These are phyloP conservation scores for Aspergillus novofumigatus DNA, from an alignment of 2,329 filamentous ascomycete genomes.

Conservation along the genomic window DNA sequence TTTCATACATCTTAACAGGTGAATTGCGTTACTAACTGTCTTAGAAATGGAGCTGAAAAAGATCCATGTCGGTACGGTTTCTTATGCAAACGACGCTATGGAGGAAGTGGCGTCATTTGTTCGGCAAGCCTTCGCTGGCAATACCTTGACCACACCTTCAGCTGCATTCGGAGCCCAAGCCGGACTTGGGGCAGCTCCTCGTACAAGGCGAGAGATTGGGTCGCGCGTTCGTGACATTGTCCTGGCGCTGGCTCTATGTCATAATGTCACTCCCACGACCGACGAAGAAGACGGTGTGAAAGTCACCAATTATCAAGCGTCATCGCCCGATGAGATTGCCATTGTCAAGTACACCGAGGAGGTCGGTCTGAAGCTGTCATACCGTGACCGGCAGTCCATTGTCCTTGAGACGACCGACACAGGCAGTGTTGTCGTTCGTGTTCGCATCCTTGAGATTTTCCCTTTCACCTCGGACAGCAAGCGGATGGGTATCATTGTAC, in stretches of 20 bases:
- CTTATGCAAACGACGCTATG: slow-evolving; percentile 98
- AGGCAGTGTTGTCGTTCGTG: slow-evolving; percentile 71
- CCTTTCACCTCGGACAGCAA: slow-evolving; percentile 98
- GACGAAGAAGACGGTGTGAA: slow-evolving; percentile 76
- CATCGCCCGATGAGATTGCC: slow-evolving; percentile 95
- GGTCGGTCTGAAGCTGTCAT: slow-evolving; percentile 77
- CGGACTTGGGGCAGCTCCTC: slow-evolving; percentile 59
- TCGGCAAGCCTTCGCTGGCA: slow-evolving; percentile 69
- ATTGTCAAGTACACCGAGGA: slow-evolving; percentile 95
- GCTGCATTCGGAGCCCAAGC: slow-evolving; percentile 63
- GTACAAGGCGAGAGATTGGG: slow-evolving; percentile 88
- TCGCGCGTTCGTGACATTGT: slow-evolving; percentile 90
- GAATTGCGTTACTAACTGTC: slow-evolving; percentile 15
- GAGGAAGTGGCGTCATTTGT: slow-evolving; percentile 89
- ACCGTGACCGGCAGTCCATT: slow-evolving; percentile 85
- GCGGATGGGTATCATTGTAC: slow-evolving; percentile 94
- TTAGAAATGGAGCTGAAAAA: slow-evolving; percentile 96
- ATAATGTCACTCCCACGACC: slow-evolving; percentile 90
- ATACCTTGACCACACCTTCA: slow-evolving; percentile 66
- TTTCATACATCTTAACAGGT: not conserved
- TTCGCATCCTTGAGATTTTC: slow-evolving; percentile 88
- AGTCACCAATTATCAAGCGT: slow-evolving; percentile 87
- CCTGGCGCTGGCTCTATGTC: slow-evolving; percentile 84
- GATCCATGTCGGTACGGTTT: slow-evolving; percentile 95
- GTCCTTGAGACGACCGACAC: slow-evolving; percentile 72